Evolutionary conservation across 2,329 filamentous ascomycete species (phyloP).

Genomic region (Pestalotiopsis sp.): DNA sequence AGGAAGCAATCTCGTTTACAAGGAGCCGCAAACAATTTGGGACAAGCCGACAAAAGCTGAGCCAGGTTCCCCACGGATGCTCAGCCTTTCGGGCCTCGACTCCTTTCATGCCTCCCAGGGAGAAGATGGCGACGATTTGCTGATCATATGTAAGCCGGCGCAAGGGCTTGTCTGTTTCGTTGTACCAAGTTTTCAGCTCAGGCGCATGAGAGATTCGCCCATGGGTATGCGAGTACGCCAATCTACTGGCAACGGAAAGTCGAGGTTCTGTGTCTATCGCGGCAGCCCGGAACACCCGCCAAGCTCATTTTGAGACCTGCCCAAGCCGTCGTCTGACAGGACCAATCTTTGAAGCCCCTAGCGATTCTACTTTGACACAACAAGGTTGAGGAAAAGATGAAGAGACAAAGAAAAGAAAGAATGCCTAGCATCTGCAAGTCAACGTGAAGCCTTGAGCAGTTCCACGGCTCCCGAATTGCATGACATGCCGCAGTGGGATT

Average conservation of each 20-base stretch:
- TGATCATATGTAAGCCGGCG: background rate
- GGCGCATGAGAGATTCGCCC: background rate
- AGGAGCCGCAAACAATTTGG: background rate
- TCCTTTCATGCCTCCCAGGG: background rate
- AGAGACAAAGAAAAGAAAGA: background rate
- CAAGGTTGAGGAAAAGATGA: background rate
- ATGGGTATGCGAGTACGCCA: background rate
- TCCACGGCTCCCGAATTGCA: background rate
- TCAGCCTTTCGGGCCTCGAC: background rate
- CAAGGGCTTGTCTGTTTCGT: background rate
- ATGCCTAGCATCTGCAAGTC: background rate
- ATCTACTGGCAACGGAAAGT: slow-evolving; percentile 8
- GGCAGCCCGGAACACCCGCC: background rate
- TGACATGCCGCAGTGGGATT: slow-evolving; percentile 3
- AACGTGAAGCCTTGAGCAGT: background rate
- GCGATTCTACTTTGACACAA: background rate
- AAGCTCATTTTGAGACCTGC: background rate
- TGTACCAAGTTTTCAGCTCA: background rate
- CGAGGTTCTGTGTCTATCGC: background rate
- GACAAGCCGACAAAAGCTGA: background rate
- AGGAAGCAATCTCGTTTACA: background rate
- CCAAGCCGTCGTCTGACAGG: background rate
- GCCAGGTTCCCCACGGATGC: background rate
- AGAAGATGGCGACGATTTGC: background rate
- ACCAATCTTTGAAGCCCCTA: background rate